Percentiles rank a stretch among this genome's conserved stretches.
These are phyloP conservation scores for Ascochyta rabiei DNA, from an alignment of 2,329 filamentous ascomycete species.

Conservation along the genomic window DNA sequence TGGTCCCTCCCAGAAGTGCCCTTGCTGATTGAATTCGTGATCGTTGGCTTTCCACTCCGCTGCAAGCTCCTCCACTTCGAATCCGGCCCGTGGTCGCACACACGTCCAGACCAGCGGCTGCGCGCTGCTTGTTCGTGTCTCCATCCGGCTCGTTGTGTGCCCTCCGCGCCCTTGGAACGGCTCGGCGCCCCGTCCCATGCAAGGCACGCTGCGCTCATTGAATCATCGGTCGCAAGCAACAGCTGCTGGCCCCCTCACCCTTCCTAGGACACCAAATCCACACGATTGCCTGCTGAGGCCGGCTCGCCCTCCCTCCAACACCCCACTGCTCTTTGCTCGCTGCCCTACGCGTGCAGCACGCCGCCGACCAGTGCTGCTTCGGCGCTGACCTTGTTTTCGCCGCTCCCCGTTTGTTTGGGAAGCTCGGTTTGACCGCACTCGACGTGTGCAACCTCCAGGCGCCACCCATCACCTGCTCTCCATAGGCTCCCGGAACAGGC, in stretches of 20 bases:
- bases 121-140: conserved; percentile 31
- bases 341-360: conserved; percentile 2
- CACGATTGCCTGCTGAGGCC: conserved; percentile 15
- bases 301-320: conserved; percentile 4
- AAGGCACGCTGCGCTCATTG: conserved; percentile 43
- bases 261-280: conserved; percentile 23
- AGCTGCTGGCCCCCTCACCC: conserved; percentile 25
- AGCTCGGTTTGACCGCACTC: conserved; percentile 22
- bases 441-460: conserved; percentile 34
- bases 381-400: conserved; percentile 26
- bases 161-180: conserved; percentile 32
- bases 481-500: conserved; percentile 16
- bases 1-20: conserved; percentile 29
- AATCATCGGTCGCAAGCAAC: conserved; percentile 32
- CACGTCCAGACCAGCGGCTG: conserved; percentile 37
- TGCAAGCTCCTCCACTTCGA: conserved; percentile 28
- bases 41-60: conserved; percentile 27
- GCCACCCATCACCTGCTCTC: conserved; percentile 29
- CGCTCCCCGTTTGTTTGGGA: conserved; percentile 21
- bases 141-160: conserved; percentile 26
- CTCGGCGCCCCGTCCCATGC: conserved; percentile 39
- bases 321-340: conserved; percentile 3
- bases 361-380: conserved; percentile 4
- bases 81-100: conserved; percentile 36
- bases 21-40: conserved; percentile 18